Evolutionary conservation across 495 filamentous ascomycete genomes (phyloP).

Genomic region (Penicillium coprophilum): DNA sequence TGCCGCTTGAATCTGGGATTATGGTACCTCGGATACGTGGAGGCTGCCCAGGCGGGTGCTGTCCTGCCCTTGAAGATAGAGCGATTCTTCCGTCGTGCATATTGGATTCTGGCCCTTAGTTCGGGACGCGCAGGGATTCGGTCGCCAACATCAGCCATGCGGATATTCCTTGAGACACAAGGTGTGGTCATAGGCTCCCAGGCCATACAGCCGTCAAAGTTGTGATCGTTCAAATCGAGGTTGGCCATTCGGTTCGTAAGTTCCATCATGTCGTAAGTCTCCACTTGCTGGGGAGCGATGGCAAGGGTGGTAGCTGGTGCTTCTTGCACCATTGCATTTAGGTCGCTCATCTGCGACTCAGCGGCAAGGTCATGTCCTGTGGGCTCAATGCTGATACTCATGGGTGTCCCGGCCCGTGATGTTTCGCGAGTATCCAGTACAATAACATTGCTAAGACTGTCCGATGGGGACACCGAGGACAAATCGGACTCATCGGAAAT

Average conservation of each 20-base stretch:
- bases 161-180: no score
- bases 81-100: no score
- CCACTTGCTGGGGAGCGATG: not conserved
- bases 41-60: no score
- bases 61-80: no score
- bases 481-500: no score
- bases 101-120: no score
- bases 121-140: no score
- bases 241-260: not conserved
- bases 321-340: not conserved
- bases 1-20: no score
- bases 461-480: no score
- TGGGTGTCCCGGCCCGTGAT: not conserved
- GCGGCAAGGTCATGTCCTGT: not conserved
- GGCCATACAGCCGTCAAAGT: not conserved
- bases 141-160: no score
- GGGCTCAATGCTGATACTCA: not conserved
- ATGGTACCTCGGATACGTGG: no score
- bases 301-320: not conserved
- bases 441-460: not conserved
- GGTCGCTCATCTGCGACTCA: not conserved
- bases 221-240: not conserved
- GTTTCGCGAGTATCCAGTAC: not conserved
- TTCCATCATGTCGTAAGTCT: not conserved
- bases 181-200: not conserved